Base-by-base conservation (phyloP, 257 asterid species). In the Salvia miltiorrhiza region DNA sequence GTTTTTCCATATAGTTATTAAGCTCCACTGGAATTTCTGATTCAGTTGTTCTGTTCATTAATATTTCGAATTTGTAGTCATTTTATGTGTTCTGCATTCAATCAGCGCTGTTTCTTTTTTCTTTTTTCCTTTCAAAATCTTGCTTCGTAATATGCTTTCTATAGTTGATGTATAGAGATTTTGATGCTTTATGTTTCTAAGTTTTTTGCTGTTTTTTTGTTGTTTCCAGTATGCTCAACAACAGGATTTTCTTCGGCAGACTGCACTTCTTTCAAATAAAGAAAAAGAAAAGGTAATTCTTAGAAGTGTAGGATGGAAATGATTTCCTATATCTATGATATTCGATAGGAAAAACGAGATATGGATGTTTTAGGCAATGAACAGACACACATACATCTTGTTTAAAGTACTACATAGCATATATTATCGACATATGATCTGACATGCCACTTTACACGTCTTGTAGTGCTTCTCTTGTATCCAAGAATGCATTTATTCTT, bases 221-320 rank as follows among this genome's bases (percentile, higher is more conserved):
- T 60, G 23, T 72, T 50, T 35, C 72, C 97, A 93, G 97, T 93
- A 90, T 90, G 96, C 96, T 44, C 99, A 93, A 80, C 96, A 93
- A 86, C 99, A 93, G 83, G 99, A 94, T 14, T 94, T 83, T 76
- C 89, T 90, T 67, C 84, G 96, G 52, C 99, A 94, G 82, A 73
- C 99, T 43, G 96, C 99, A 41, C 87, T 94, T 3, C 87, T 91
- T 65, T 88, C 96, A 67, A 82, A 89, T 82, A 89, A 85, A 77
- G 99, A 94, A 82, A 89, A 91, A 78, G 99, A 94, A 62, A 94
- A 89, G 99, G 99, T 94, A 76, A 23, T 40, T 23, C 11, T 43
- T 69, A 4, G 19, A 9, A 52, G 30, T 68, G 10, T 61, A 35
- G 41, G 20, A 40, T 5, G 56, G 52, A 56, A 64, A 44, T 73